Evolutionary conservation across 345 rosid species (phyloP).

Genomic region (Gossypium arboreum): DNA sequence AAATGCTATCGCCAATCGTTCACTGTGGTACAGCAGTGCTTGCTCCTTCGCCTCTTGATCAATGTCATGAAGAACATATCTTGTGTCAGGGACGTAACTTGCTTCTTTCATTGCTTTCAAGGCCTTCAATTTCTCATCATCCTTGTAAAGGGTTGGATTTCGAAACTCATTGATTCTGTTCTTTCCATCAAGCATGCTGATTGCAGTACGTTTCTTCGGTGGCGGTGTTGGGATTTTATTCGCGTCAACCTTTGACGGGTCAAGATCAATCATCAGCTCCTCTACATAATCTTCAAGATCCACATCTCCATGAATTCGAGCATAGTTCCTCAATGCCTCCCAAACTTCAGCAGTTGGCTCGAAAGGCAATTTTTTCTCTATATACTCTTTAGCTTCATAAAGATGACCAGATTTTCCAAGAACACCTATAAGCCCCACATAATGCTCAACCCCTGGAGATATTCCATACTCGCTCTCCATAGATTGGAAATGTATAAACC

Average conservation of each 20-base stretch:
- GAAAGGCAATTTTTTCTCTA: slow-evolving; percentile 48
- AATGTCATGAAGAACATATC: slow-evolving; percentile 70
- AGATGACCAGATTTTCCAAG: slow-evolving; percentile 68
- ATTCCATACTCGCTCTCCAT: slow-evolving; percentile 52
- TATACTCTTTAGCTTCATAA: slow-evolving; percentile 50
- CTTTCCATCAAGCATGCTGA: slow-evolving; percentile 65
- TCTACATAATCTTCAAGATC: slow-evolving; percentile 63
- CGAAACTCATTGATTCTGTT: slow-evolving; percentile 55
- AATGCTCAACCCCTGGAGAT: slow-evolving; percentile 43
- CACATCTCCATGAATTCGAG: slow-evolving; percentile 56
- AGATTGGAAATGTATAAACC: slow-evolving; percentile 58
- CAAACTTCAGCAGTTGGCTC: slow-evolving; percentile 54
- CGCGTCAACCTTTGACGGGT: slow-evolving; percentile 46
- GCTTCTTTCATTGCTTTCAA: slow-evolving; percentile 39
- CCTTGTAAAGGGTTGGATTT: slow-evolving; percentile 57
- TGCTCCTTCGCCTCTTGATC: slow-evolving; percentile 87
- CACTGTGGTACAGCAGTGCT: slow-evolving; percentile 72
- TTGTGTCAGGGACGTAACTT: slow-evolving; percentile 63
- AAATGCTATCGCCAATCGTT: slow-evolving; percentile 75
- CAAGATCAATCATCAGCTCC: slow-evolving; percentile 54
- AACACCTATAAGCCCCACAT: slow-evolving; percentile 56
- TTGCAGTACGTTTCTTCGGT: slow-evolving; percentile 45
- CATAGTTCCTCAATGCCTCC: slow-evolving; percentile 56
- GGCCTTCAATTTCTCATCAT: slow-evolving; percentile 58
- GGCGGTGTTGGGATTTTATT: slow-evolving; percentile 54